Base-by-base conservation (phyloP, 352 stramenopile species). In the Peronospora belbahrii region DNA sequence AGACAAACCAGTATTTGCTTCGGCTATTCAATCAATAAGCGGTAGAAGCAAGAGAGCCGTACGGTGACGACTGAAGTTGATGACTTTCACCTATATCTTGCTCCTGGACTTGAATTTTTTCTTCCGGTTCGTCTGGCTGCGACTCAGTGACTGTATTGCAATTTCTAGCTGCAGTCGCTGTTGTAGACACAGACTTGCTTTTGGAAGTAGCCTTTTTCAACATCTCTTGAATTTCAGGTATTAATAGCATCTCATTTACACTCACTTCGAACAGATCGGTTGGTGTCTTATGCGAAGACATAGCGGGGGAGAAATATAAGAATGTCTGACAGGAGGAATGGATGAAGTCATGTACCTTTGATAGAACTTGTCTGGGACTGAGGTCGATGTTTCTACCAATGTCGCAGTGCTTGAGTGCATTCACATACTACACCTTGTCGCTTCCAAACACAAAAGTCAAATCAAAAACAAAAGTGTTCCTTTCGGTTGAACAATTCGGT, bases 161-260 rank as follows among this genome's bases (percentile, higher is more conserved):
- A 38, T 13, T 38, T 6, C n/a, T 11, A 38, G 32, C 32, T n/a
- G 4, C 18, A 15, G 14, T 31, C 20, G 24, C 23, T 27, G 28
- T 7, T n/a, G 20, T 30, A 20, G 38, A 28, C 24, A n/a, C n/a
- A 27, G 28, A 20, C 11, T 52, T 14, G 2, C 32, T 32, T 14
- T 49, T 18, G 19, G 37, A 37, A 9, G 14, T n/a, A 14, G 34
- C 40, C 14, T 31, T 22, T 15, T 38, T 24, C n/a, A 58, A n/a
- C 2, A 62, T 0, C 2, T 47, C 48, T 4, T 38, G 19, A 20
- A 57, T 62, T 17, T 53, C 53, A 3, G 40, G 38, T 4, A 58
- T 30, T 9, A 44, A 15, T 13, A 62, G 23, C n/a, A 56, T n/a
- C n/a, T 62, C 42, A 15, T 50, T 25, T 0, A 51, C 52, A 24